Evolutionary conservation across 345 rosid species (phyloP).

Genomic region (Excoecaria cochinchinensis): DNA sequence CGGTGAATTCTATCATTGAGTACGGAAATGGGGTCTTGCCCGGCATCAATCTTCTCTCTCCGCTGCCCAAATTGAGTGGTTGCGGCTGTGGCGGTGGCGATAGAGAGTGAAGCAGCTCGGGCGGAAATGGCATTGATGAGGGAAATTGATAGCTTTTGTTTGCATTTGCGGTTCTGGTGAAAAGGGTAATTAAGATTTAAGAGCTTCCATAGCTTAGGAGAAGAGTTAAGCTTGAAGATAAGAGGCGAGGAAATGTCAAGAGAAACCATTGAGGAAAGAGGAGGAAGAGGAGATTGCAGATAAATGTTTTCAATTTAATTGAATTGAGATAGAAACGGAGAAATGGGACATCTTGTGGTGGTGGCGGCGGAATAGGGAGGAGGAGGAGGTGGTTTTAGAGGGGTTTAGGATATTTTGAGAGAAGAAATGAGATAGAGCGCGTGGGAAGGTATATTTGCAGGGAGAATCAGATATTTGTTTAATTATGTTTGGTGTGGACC

Average conservation of each 20-base stretch:
- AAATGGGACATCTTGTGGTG: not conserved
- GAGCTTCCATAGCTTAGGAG: conserved; percentile 25
- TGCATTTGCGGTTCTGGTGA: conserved; percentile 13
- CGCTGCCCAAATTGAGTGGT: conserved; percentile 32
- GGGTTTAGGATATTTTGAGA: conserved; percentile 7
- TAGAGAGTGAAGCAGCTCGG: conserved; percentile 33
- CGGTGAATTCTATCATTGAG: conserved; percentile 81
- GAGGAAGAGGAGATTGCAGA: not conserved
- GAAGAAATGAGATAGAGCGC: not conserved
- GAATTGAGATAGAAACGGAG: not conserved
- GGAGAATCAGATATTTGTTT: not conserved
- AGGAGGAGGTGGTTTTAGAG: not conserved
- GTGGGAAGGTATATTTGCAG: not conserved
- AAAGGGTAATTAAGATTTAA: conserved; percentile 28
- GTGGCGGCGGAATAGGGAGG: not conserved
- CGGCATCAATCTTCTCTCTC: conserved; percentile 43
- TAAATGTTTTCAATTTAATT: not conserved
- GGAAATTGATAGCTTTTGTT: conserved; percentile 20
- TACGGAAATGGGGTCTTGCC: conserved; percentile 57
- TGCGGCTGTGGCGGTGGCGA: conserved; percentile 24
- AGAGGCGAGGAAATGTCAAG: conserved; percentile 38
- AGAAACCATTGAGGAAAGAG: not conserved
- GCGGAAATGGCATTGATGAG: conserved; percentile 45
- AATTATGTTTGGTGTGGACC: not conserved
- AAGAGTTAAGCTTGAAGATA: conserved; percentile 33